phyloP scores from a whole-genome alignment of 192 early-diverging fungal genomes.

The Glomus cerebriforme region DNA sequence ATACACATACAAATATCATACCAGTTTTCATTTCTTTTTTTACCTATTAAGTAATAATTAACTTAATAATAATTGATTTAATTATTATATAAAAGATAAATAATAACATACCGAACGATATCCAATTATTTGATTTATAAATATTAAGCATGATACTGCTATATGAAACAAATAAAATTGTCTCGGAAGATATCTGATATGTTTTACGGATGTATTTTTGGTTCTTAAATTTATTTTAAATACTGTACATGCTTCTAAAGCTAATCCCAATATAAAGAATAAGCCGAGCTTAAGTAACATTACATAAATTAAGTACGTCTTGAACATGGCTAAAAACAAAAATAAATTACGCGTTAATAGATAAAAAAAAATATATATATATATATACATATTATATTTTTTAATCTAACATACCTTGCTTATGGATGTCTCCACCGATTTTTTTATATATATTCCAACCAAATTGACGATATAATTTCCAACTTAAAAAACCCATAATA shows the following conservation, averaged over 20 bases:
- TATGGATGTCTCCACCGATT: constrained; percentile 63
- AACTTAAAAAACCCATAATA: constrained; percentile 52
- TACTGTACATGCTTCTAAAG: constrained; percentile 64
- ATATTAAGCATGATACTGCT: not conserved
- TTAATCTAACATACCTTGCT: constrained; percentile 46
- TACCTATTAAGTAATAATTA: not conserved
- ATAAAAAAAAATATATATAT: not conserved
- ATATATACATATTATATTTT: no score
- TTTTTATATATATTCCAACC: constrained; percentile 65
- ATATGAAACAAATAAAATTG: not conserved
- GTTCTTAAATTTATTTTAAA: constrained; percentile 21
- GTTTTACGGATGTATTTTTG: not conserved
- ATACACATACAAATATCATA: not conserved
- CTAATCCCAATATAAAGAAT: constrained; percentile 80
- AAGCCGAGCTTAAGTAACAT: constrained; percentile 81
- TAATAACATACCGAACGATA: constrained; percentile 24
- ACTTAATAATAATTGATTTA: not conserved
- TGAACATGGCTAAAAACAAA: constrained; percentile 49
- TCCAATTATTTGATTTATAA: constrained; percentile 1
- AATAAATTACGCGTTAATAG: not conserved
- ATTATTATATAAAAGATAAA: no score
- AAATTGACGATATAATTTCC: constrained; percentile 54
- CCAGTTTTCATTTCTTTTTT: not conserved
- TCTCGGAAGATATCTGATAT: not conserved
- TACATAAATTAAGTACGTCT: constrained; percentile 77